Percentiles rank a stretch among this genome's conserved stretches.
Evolutionary conservation across 352 stramenopile species (phyloP).

Genomic region (Plasmopara muralis): DNA sequence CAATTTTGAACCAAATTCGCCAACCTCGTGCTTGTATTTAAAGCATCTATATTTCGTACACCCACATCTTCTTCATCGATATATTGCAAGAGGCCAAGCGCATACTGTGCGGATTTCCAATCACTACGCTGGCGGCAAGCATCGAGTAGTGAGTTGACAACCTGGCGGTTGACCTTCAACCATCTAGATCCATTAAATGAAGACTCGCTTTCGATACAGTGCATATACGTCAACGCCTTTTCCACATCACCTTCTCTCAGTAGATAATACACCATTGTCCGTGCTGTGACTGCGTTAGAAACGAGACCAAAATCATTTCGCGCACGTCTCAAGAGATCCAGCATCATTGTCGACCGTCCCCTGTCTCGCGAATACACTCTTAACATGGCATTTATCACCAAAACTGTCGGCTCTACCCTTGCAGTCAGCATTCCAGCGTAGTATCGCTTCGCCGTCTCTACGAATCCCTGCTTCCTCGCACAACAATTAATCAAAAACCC

Average conservation of each 20-base stretch:
- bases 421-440: conserved; percentile 40
- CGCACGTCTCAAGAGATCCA: conserved; percentile 29
- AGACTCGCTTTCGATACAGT: conserved; percentile 10
- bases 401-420: conserved; percentile 32
- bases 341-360: conserved; percentile 26
- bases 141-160: conserved; percentile 43
- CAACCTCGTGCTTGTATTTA: conserved; percentile 9
- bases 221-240: conserved; percentile 28
- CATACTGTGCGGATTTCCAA: conserved; percentile 32
- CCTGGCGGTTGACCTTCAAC: conserved; percentile 18
- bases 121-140: conserved; percentile 32
- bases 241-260: conserved; percentile 27
- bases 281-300: conserved; percentile 37
- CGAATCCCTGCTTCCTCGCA: conserved; percentile 26
- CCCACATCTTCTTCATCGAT: neutral
- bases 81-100: conserved; percentile 6
- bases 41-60: conserved; percentile 2
- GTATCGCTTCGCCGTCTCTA: conserved; percentile 31
- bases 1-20: conserved; percentile 12
- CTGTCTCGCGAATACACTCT: conserved; percentile 39
- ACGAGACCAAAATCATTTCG: conserved; percentile 30
- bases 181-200: conserved; percentile 3
- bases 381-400: conserved; percentile 56
- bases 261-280: conserved; percentile 39
- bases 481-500: conserved; percentile 66